phyloP scores from a whole-genome alignment of 2,329 filamentous ascomycete genomes.

The Mycosphaerella sp. region DNA sequence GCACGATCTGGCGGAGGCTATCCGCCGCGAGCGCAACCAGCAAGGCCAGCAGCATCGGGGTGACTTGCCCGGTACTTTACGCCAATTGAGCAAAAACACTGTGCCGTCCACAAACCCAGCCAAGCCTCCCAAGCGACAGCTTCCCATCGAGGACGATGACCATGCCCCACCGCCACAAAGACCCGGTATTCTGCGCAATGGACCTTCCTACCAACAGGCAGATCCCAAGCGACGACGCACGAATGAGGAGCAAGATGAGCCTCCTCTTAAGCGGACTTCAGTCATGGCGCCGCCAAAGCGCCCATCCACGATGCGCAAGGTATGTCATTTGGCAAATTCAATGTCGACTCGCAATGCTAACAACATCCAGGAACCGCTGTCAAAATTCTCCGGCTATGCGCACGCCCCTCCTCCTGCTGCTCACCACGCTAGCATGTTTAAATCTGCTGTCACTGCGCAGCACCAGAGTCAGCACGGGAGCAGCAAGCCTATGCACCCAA shows the following conservation, averaged over 20 bases:
- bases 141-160: constrained; percentile 59
- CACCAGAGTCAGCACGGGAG: constrained; percentile 53
- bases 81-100: constrained; percentile 56
- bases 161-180: constrained; percentile 51
- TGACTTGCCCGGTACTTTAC: constrained; percentile 47
- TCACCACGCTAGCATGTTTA: constrained; percentile 52
- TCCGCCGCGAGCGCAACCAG: constrained; percentile 33
- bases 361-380: constrained; percentile 48
- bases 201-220: constrained; percentile 50
- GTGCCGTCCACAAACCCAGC: constrained; percentile 61
- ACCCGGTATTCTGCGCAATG: constrained; percentile 52
- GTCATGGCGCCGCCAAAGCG: constrained; percentile 80
- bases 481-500: constrained; percentile 51
- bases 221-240: constrained; percentile 77
- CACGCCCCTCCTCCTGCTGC: constrained; percentile 51
- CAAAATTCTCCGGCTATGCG: constrained; percentile 59
- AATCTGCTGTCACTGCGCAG: constrained; percentile 59
- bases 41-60: constrained; percentile 36
- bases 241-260: constrained; percentile 59
- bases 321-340: constrained; percentile 36
- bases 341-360: constrained; percentile 1
- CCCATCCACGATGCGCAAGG: constrained; percentile 68
- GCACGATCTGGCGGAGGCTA: constrained; percentile 33
- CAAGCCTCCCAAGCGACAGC: constrained; percentile 65
- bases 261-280: constrained; percentile 52